These are phyloP conservation scores for Xylariomycetidae sp. DNA, from an alignment of 2,329 filamentous ascomycete genomes.

Conservation along the genomic window DNA sequence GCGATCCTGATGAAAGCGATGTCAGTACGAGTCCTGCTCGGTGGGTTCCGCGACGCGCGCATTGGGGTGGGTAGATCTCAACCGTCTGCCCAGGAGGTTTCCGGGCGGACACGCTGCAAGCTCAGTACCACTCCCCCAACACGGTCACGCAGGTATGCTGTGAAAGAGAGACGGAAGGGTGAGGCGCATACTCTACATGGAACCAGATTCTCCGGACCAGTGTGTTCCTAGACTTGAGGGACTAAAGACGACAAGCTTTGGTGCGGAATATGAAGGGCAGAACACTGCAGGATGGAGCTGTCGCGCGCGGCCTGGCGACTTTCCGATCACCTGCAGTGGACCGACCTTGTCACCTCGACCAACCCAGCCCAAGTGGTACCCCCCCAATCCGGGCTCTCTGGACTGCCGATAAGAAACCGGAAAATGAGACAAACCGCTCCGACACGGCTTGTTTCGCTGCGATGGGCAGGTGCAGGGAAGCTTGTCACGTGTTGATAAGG, in stretches of 20 bases:
- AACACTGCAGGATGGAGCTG: slow-evolving; percentile 16
- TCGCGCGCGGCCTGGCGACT: slow-evolving; percentile 14
- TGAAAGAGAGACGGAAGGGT: slow-evolving; percentile 1
- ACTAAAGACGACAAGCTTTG: not conserved
- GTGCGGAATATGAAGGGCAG: slow-evolving; percentile 1
- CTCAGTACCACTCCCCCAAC: too few relatives aligned
- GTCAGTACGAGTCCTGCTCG: not conserved
- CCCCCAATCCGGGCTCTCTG: too few relatives aligned
- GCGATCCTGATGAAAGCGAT: slow-evolving; percentile 7
- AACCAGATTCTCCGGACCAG: slow-evolving; percentile 3
- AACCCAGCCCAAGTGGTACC: too few relatives aligned
- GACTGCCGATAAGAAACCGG: slow-evolving; percentile 11
- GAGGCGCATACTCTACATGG: slow-evolving; percentile 20
- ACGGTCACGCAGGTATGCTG: too few relatives aligned
- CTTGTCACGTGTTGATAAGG: slow-evolving; percentile 4
- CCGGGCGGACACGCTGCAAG: too few relatives aligned
- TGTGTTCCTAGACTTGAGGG: not conserved
- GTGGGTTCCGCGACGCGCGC: not conserved
- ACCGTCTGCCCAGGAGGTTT: too few relatives aligned
- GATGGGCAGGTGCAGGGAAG: too few relatives aligned
- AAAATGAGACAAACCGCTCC: too few relatives aligned
- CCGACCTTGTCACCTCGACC: too few relatives aligned
- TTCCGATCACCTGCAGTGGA: too few relatives aligned
- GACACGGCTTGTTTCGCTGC: slow-evolving; percentile 7
- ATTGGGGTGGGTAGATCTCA: too few relatives aligned